These are phyloP conservation scores for Colletotrichum spinosum DNA, from an alignment of 2,329 filamentous ascomycete species.

Conservation along the genomic window DNA sequence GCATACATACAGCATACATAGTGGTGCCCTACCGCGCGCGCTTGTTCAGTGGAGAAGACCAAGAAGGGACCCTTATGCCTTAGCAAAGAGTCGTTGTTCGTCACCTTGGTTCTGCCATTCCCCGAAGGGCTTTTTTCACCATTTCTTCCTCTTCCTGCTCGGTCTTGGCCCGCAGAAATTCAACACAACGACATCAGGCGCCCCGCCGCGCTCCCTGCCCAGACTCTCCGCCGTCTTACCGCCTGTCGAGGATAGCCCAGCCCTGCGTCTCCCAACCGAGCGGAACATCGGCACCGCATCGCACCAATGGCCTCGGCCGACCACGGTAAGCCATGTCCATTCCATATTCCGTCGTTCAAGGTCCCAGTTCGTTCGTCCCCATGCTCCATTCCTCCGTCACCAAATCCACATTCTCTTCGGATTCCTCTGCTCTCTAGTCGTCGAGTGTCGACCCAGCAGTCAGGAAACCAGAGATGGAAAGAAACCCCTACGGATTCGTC, in stretches of 20 bases:
- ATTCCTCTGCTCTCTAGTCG: not conserved
- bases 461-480: conserved; percentile 10
- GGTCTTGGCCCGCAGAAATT: no score
- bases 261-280: conserved; percentile 12
- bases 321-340: conserved; percentile 35
- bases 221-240: conserved; percentile 34
- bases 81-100: conserved; percentile 3
- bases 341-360: conserved; percentile 13
- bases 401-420: conserved; percentile 2
- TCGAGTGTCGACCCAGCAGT: conserved; percentile 12
- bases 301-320: conserved; percentile 25
- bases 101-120: conserved; percentile 18
- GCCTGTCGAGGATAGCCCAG: conserved; percentile 9
- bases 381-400: conserved; percentile 9
- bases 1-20: conserved; percentile 12
- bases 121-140: not conserved
- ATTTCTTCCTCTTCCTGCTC: not conserved
- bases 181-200: not conserved
- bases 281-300: conserved; percentile 31
- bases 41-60: conserved; percentile 35
- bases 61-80: conserved; percentile 1
- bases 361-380: not conserved
- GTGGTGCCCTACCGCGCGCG: conserved; percentile 26
- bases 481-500: conserved; percentile 2
- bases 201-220: conserved; percentile 21